phyloP scores from a whole-genome alignment of 257 asterid genomes.

The Dorcoceras hygrometricum region DNA sequence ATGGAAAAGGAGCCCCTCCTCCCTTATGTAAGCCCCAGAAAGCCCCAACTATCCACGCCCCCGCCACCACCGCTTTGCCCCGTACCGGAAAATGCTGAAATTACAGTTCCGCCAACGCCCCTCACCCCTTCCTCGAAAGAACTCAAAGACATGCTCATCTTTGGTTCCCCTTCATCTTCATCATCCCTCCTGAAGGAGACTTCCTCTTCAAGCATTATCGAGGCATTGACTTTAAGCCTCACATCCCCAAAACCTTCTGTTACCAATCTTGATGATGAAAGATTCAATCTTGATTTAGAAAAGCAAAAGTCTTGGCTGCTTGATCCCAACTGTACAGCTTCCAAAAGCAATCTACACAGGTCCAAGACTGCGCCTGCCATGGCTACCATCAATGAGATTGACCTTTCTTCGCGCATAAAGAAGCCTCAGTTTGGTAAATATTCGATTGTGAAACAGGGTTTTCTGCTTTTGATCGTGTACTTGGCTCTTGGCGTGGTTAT shows the following conservation, averaged over 20 bases:
- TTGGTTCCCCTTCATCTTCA: constrained; percentile 59
- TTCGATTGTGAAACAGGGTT: constrained; percentile 66
- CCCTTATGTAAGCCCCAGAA: constrained; percentile 26
- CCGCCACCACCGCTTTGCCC: constrained; percentile 54
- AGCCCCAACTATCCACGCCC: constrained; percentile 29
- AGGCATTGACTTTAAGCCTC: constrained; percentile 38
- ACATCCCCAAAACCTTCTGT: constrained; percentile 30
- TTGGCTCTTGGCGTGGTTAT: constrained; percentile 75
- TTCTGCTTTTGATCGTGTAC: constrained; percentile 61
- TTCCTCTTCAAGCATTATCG: constrained; percentile 38
- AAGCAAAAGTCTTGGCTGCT: constrained; percentile 51
- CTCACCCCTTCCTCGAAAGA: constrained; percentile 59
- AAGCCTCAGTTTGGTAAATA: constrained; percentile 49
- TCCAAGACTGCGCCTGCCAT: constrained; percentile 87
- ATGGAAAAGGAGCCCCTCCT: constrained; percentile 86
- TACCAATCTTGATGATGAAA: constrained; percentile 30
- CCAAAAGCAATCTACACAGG: constrained; percentile 66
- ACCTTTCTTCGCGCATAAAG: constrained; percentile 28
- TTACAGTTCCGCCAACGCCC: constrained; percentile 52
- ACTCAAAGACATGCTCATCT: constrained; percentile 64
- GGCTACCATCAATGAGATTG: constrained; percentile 69
- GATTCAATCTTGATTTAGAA: constrained; percentile 37
- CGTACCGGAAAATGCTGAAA: constrained; percentile 57
- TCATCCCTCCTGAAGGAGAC: constrained; percentile 34
- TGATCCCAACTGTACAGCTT: constrained; percentile 53